Conservation (phyloP, 805 yeast species). For the Deakozyma indianensis region DNA sequence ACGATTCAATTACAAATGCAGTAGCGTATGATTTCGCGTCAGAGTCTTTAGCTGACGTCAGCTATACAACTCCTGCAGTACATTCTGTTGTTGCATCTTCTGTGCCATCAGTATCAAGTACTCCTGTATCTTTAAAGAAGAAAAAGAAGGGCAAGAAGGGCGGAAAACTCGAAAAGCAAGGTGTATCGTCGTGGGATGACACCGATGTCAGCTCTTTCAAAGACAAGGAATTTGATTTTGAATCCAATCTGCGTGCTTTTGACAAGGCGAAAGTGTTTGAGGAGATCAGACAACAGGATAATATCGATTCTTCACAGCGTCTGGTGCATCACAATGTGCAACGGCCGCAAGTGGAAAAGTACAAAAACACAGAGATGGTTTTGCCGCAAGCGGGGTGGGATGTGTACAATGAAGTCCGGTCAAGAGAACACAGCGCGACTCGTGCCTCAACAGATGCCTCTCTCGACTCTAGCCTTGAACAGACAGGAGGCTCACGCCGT, state of each 20-base stretch:
- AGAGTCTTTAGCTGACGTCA: slow-evolving; percentile 5
- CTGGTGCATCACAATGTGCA: slow-evolving; percentile 54
- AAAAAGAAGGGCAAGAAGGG: slow-evolving; percentile 2
- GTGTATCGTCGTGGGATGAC: slow-evolving; percentile 4
- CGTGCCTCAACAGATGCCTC: too few species aligned
- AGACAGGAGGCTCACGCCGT: slow-evolving; percentile 8
- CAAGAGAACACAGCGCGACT: slow-evolving; percentile 1
- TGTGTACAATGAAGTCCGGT: neutral
- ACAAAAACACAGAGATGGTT: slow-evolving; percentile 65
- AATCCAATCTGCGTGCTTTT: slow-evolving; percentile 63
- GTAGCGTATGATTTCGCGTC: slow-evolving; percentile 3
- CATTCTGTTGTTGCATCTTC: neutral
- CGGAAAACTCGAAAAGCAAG: slow-evolving; percentile 9
- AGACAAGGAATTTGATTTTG: slow-evolving; percentile 73
- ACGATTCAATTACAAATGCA: neutral
- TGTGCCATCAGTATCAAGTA: neutral
- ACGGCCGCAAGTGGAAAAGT: slow-evolving; percentile 21
- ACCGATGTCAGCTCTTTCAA: slow-evolving; percentile 26
- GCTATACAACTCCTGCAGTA: slow-evolving; percentile 4
- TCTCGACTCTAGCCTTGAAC: slow-evolving; percentile 41
- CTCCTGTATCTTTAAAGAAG: slow-evolving; percentile 1
- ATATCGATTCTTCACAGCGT: slow-evolving; percentile 42
- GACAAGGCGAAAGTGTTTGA: slow-evolving; percentile 71
- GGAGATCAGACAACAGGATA: slow-evolving; percentile 54
- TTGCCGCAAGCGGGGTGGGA: slow-evolving; percentile 25